Conservation (phyloP, 2,329 filamentous ascomycete genomes). For the Pyricularia grisea region DNA sequence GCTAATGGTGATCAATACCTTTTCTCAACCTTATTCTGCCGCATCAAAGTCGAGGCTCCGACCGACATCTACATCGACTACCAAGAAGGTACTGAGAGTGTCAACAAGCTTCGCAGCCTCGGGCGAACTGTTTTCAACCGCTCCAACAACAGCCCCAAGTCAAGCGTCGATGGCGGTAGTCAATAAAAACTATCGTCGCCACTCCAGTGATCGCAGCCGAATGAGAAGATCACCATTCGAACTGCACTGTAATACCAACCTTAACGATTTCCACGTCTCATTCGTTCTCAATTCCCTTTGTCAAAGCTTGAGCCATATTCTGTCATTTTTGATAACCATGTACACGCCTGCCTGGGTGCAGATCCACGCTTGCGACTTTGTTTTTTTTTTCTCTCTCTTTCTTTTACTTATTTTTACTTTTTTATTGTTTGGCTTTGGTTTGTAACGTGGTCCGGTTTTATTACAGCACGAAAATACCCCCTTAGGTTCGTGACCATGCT, state of each 20-base stretch:
- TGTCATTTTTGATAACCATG: neutral
- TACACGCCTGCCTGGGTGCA: neutral
- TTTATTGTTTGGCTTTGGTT: slow-evolving; percentile 6
- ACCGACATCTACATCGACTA: slow-evolving; percentile 47
- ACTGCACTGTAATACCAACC: slow-evolving; percentile 14
- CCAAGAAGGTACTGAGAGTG: slow-evolving; percentile 27
- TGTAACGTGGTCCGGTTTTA: slow-evolving; percentile 15
- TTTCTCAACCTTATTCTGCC: slow-evolving; percentile 90
- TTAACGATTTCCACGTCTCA: neutral
- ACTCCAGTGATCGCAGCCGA: slow-evolving; percentile 6
- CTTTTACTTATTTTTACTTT: slow-evolving; percentile 4
- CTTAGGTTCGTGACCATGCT: neutral
- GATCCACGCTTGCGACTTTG: slow-evolving; percentile 3
- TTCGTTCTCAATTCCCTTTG: neutral
- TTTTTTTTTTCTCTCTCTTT: no score
- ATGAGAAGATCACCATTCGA: neutral
- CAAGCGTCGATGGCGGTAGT: slow-evolving; percentile 29
- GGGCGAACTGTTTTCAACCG: slow-evolving; percentile 50
- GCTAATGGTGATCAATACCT: slow-evolving; percentile 84
- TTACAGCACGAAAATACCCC: slow-evolving; percentile 12
- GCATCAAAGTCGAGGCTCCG: slow-evolving; percentile 58
- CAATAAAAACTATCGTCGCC: neutral
- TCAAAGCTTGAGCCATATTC: slow-evolving; percentile 1
- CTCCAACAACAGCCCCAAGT: slow-evolving; percentile 39
- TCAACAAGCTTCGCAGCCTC: slow-evolving; percentile 46